phyloP scores from a whole-genome alignment of 192 early-diverging fungal genomes.

The Powellomyces hirtus region DNA sequence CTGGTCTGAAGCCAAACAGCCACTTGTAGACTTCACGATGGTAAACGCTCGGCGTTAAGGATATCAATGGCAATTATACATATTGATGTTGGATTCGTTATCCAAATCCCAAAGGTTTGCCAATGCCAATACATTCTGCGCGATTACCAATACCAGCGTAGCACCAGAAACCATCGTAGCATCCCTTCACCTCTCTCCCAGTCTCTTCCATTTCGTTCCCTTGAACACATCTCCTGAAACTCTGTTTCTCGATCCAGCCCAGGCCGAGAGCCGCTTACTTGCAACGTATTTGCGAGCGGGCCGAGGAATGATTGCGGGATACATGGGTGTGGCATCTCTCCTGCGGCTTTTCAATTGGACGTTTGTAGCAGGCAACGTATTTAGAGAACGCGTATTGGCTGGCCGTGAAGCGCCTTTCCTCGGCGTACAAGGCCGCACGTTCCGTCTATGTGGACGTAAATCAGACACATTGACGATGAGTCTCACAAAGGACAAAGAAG shows the following conservation, averaged over 20 bases:
- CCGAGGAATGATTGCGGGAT: slow-evolving; percentile 13
- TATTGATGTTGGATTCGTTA: not conserved
- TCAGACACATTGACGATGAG: slow-evolving; percentile 21
- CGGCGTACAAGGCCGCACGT: slow-evolving; percentile 20
- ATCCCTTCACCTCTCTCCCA: not conserved
- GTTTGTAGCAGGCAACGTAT: slow-evolving; percentile 9
- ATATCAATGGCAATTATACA: not conserved
- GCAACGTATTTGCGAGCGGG: slow-evolving; percentile 8
- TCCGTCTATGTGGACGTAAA: slow-evolving; percentile 13
- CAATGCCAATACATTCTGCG: slow-evolving; percentile 14
- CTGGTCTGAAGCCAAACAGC: too few relatives aligned
- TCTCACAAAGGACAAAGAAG: slow-evolving; percentile 9
- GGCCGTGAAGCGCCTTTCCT: slow-evolving; percentile 14
- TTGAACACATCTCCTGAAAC: too few relatives aligned
- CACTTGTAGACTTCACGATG: too few relatives aligned
- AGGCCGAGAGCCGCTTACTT: slow-evolving; percentile 5
- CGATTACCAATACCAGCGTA: slow-evolving; percentile 8
- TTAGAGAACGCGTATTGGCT: slow-evolving; percentile 9
- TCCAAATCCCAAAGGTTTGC: not conserved
- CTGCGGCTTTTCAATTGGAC: slow-evolving; percentile 20
- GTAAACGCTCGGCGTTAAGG: too few relatives aligned
- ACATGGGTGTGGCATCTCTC: slow-evolving; percentile 16
- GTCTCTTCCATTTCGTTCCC: slow-evolving; percentile 17
- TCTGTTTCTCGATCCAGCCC: not conserved
- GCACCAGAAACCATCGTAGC: slow-evolving; percentile 12